Evolutionary conservation across 2,329 filamentous ascomycete species (phyloP), one percentile per base, ranked within the genome.

Genomic region (Curvularia spicifera): DNA sequence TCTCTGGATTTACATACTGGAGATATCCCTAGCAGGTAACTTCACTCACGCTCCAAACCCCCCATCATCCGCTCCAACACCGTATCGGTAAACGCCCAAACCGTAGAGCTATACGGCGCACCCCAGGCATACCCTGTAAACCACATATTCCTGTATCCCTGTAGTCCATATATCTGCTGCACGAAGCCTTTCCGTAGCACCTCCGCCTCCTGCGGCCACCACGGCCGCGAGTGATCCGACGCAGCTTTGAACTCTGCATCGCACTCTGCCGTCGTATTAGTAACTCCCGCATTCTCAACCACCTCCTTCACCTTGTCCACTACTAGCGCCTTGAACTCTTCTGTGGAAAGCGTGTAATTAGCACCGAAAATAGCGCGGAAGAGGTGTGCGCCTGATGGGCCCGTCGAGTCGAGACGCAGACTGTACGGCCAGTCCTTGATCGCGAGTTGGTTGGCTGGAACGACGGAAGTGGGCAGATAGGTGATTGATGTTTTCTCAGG

Each of bases 61-160:
- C 40, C 44, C 39, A 70, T 13, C 35, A 71, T 20, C 31, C 51
- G 64, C 39, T 52, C 37, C 43, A 69, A 50, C 2, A 68, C 58
- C 1, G 58, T 66, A 29, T 70, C 66, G 2, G 61, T 67, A 51
- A 60, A 67, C 4, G 56, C 54, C 68, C 68, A 71, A 37, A 68
- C 49, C 5, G 61, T 68, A 46, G 62, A 66, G 33, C 62, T 60
- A 48, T 68, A 70, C 20, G 63, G 56, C 28, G 56, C 61, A n/a
- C 49, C 51, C 61, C 63, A 70, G 3, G 42, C 56, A 33, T 59
- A 59, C 20, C 67, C 67, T 2, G 63, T 65, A 47, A 63, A 71
- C 64, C 64, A 71, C 22, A 65, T 67, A 15, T 28, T 13, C 37
- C 28, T 55, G 43, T 65, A 56, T 3, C 69, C 68, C 44, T 71